Evolutionary conservation across 2,329 filamentous ascomycete species (phyloP), one percentile per base, ranked within the genome.

Genomic region (Periconia macrospinosa): DNA sequence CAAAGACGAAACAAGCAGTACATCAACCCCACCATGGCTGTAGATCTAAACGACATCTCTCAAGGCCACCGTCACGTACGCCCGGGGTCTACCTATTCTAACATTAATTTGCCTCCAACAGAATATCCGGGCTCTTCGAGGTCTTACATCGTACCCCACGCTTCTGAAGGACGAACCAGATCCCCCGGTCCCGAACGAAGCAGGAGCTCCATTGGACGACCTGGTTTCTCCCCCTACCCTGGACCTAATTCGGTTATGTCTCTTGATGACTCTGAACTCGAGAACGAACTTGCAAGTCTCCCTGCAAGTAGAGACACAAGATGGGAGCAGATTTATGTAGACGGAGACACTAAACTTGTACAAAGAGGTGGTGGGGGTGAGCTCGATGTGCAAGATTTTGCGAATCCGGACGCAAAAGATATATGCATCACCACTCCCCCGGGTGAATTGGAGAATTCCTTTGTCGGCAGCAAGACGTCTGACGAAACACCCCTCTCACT

Each of bases 1-100:
- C 75, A 77, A 60, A 71, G 76, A 15, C 73, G 74, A 11, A 75
- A 76, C 48, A 79, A 78, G 58, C 74, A 78, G 52, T 80, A 79
- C 55, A 79, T 80, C 52, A 76, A 79, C 50, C 78, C 78, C 3
- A 65, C 69, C 9, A 73, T 75, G 30, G 67, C 77, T 27, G 73
- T 80, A 18, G 75, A 74, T 35, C 70, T 75, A 6, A 73, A 78
- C 18, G 77, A 79, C 49, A 76, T 79, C 20, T 65, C 69, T 14
- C 65, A 71, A 41, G 65, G 66, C 49, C 59, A 60, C 18, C 59
- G 60, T 1, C 59, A 64, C 42, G 66, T 60, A 8, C 61, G 59
- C 35, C 61, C 67, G 14, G 61, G 63, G 15, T 71, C 65, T 2
- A 72, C 69, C 1, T 69, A 69, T 19, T 70, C 70, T 9, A 63